These are phyloP conservation scores for Leucoagaricus sp. DNA, from an alignment of 1,284 basidiomycete species.

Conservation along the genomic window DNA sequence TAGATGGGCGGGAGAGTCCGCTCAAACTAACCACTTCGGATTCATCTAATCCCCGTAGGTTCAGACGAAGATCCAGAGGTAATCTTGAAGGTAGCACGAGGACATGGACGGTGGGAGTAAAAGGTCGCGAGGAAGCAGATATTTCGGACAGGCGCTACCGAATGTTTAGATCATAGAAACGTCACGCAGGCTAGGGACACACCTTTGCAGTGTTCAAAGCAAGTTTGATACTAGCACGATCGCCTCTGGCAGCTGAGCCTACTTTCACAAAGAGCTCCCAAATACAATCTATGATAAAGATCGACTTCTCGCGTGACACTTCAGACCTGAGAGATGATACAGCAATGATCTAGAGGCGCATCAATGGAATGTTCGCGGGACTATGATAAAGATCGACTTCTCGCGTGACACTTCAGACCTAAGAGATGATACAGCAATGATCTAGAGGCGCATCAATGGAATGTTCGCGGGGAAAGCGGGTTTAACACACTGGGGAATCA, in stretches of 20 bases:
- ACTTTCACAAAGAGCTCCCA: conserved; percentile 81
- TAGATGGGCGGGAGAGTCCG: conserved; percentile 9
- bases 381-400: too few species aligned
- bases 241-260: conserved; percentile 60
- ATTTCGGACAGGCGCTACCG: conserved; percentile 53
- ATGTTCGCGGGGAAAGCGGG: neutral
- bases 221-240: conserved; percentile 58
- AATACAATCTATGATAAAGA: conserved; percentile 69
- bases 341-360: conserved; percentile 27
- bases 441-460: conserved; percentile 21
- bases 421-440: conserved; percentile 35
- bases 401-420: too few species aligned
- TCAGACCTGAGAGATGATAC: conserved; percentile 39
- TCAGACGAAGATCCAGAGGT: conserved; percentile 65
- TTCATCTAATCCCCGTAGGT: conserved; percentile 70
- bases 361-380: neutral
- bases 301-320: conserved; percentile 37
- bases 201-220: conserved; percentile 62
- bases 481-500: conserved; percentile 38
- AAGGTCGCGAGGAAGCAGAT: conserved; percentile 56
- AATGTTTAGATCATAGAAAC: conserved; percentile 10
- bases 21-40: conserved; percentile 48
- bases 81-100: conserved; percentile 71
- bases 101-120: conserved; percentile 68
- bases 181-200: conserved; percentile 17